phyloP scores from a whole-genome alignment of 106 monocot species.

The Phalaenopsis equestris region DNA sequence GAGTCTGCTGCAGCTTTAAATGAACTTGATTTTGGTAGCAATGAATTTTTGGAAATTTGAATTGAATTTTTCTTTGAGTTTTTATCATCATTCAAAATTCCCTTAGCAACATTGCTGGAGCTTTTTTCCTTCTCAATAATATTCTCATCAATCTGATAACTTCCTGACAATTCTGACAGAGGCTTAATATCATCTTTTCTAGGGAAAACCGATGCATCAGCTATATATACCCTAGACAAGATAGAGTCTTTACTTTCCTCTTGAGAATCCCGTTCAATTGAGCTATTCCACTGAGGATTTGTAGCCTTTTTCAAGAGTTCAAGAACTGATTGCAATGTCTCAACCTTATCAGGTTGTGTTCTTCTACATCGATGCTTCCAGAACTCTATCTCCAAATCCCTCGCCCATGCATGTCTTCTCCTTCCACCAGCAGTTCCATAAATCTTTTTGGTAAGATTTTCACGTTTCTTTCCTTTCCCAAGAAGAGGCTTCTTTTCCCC shows the following conservation, averaged over 20 bases:
- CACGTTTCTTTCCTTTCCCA: conserved; percentile 68
- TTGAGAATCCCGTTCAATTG: not conserved
- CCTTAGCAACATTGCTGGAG: not conserved
- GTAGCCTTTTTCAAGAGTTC: conserved; percentile 56
- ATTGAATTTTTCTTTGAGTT: conserved; percentile 4
- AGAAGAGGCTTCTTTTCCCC: conserved; percentile 38
- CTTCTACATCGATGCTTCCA: conserved; percentile 72
- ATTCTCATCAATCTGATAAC: conserved; percentile 10
- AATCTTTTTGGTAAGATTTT: conserved; percentile 85
- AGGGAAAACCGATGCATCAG: conserved; percentile 84
- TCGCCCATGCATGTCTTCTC: conserved; percentile 64
- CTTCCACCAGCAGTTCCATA: conserved; percentile 70
- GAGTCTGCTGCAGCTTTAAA: not conserved
- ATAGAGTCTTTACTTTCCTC: conserved; percentile 34
- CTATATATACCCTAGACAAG: conserved; percentile 87
- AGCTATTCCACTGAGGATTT: conserved; percentile 21
- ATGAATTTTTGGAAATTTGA: conserved; percentile 9
- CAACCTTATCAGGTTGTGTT: conserved; percentile 57
- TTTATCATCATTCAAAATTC: conserved; percentile 1
- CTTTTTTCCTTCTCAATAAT: conserved; percentile 8
- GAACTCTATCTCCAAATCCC: conserved; percentile 85
- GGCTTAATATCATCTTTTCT: conserved; percentile 80
- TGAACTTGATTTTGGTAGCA: not conserved
- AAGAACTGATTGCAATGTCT: conserved; percentile 78
- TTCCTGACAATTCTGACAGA: conserved; percentile 48